Base-by-base conservation (phyloP, 495 filamentous ascomycete genomes). In the Staphylotrichum longicolle region DNA sequence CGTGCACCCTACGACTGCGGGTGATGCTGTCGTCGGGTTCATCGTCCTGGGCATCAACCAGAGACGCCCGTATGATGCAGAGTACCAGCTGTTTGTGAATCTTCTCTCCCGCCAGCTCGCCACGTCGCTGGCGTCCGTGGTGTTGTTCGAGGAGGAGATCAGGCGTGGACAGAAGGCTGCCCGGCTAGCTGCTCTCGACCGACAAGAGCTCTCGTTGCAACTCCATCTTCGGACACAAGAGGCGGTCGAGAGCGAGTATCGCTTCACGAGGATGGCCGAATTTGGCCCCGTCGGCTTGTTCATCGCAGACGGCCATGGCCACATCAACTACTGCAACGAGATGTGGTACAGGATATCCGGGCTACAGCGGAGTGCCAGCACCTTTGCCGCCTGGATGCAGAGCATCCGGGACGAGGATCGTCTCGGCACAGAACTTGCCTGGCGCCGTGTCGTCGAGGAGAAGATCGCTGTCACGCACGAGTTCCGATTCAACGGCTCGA, bases 101-200 rank as follows among this genome's bases (percentile, higher is more conserved):
- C 75, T 91, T n/a, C 73, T 91, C 15, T 85, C 82, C 46, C 80
- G 86, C 11, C 88, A 90, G 64, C 74, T 90, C 8, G 85, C 84
- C 8, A 91, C 88, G 1, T 86, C 85, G 7, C 79, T 90, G 66
- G 87, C 87, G 10, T 88, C 86, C 0, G 86, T 89, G 8, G 85
- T 89, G 0, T 68, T 91, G 6, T 89, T 89, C 58, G 87, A 89
- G 64, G 87, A 89, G 61, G 88, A 91, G 66, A 90, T 90, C 62
- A 80, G 80, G 54, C 74, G 86, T 52, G 87, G 87, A 14, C 81
- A 86, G 70, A 77, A 77, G 62, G 88, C 87, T 5, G 87, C 87
- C 14, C 81, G 81, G 30, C 73, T 88, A 42, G 87, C 87, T 11
- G 84, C 84, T 8, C 73, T 84, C 42, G 85, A 90, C 70, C 80